Evolutionary conservation across 768 basidiomycete genomes (phyloP).

Genomic region (Tricholoma hemisulphureum): DNA sequence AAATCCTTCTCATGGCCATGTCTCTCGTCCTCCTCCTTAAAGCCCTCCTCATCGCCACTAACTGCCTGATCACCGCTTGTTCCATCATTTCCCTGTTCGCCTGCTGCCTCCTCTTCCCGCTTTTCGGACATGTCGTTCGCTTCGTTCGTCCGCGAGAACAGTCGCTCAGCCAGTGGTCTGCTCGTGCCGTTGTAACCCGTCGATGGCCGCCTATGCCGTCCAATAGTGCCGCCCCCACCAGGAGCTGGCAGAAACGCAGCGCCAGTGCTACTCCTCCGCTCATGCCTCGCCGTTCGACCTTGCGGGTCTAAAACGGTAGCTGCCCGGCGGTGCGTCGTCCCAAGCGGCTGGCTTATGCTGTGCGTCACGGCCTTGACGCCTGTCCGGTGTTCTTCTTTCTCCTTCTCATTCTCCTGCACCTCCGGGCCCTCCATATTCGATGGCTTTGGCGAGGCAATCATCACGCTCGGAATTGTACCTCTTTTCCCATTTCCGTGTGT

Average conservation of each 20-base stretch:
- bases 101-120: constrained; percentile 36
- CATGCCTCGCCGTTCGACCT: constrained; percentile 61
- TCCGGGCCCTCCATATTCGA: constrained; percentile 37
- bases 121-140: constrained; percentile 47
- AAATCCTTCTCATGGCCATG: constrained; percentile 66
- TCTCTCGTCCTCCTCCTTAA: constrained; percentile 49
- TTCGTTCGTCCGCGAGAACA: constrained; percentile 53
- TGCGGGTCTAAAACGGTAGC: constrained; percentile 76
- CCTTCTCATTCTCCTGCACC: constrained; percentile 24
- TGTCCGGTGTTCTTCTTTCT: constrained; percentile 9
- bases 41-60: constrained; percentile 40
- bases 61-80: constrained; percentile 10
- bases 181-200: constrained; percentile 52
- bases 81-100: constrained; percentile 23
- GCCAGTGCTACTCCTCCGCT: constrained; percentile 75
- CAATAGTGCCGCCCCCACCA: constrained; percentile 47
- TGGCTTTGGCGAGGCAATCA: constrained; percentile 33
- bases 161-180: constrained; percentile 39
- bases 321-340: constrained; percentile 65
- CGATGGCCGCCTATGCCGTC: constrained; percentile 68
- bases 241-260: constrained; percentile 49
- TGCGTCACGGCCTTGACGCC: constrained; percentile 30
- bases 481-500: constrained; percentile 40
- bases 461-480: constrained; percentile 49
- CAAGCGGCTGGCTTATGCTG: constrained; percentile 57